A percentile compares a stretch with the other conserved stretches of the same genome.
Conservation (phyloP, 2,329 filamentous ascomycete species). For the Pseudogymnoascus sp. region DNA sequence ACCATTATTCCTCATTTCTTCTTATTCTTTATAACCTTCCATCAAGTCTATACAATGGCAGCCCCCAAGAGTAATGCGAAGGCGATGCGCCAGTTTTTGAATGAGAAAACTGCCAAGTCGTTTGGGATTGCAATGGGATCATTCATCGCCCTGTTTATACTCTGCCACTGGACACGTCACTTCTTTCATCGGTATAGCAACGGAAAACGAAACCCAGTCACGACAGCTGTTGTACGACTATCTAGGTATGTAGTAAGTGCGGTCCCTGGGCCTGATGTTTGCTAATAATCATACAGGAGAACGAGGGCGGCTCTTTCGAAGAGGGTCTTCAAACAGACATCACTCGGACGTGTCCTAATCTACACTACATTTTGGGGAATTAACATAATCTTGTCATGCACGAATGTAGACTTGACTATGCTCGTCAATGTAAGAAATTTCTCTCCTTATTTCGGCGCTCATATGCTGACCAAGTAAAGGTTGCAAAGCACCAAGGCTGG, state of each 20-base stretch:
- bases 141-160: slow-evolving; percentile 14
- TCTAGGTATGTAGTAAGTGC: slow-evolving; percentile 7
- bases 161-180: slow-evolving; percentile 14
- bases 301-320: slow-evolving; percentile 23
- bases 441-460: neutral
- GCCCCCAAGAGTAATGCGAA: neutral
- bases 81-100: neutral
- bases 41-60: neutral
- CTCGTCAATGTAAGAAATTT: slow-evolving; percentile 16
- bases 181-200: neutral
- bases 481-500: slow-evolving; percentile 17
- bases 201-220: neutral
- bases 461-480: neutral
- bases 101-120: slow-evolving; percentile 11
- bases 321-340: slow-evolving; percentile 32
- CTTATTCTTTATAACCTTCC: neutral
- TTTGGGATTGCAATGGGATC: slow-evolving; percentile 16
- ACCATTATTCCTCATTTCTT: neutral
- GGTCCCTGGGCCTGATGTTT: slow-evolving; percentile 10
- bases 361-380: slow-evolving; percentile 29
- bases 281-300: slow-evolving; percentile 8
- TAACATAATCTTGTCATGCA: slow-evolving; percentile 31
- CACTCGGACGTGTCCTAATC: slow-evolving; percentile 32
- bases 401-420: slow-evolving; percentile 18
- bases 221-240: neutral